Conservation (phyloP, 2,329 filamentous ascomycete species). For the Fusarium verticillioides region DNA sequence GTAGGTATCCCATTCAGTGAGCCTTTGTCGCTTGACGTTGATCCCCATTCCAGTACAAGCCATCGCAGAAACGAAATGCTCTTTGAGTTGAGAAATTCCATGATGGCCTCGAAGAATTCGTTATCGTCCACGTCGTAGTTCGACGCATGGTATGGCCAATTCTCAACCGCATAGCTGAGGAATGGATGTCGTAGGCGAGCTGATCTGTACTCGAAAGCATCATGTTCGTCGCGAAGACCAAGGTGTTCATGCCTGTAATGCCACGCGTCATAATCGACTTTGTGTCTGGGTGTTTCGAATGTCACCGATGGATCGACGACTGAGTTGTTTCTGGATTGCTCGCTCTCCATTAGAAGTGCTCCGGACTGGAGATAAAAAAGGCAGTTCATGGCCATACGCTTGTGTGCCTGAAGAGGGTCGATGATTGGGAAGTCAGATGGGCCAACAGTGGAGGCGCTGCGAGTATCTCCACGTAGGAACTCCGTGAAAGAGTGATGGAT, state of each 20-base stretch:
- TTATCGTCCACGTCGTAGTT: conserved; percentile 32
- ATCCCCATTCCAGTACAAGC: conserved; percentile 32
- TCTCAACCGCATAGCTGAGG: conserved; percentile 35
- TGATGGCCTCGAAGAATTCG: conserved; percentile 10
- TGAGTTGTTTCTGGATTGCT: background rate
- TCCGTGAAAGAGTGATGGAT: conserved; percentile 62
- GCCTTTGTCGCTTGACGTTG: conserved; percentile 2
- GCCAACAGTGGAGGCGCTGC: background rate
- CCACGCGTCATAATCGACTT: background rate
- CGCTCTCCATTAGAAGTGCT: conserved; percentile 17
- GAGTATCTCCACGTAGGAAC: conserved; percentile 50
- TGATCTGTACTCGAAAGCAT: conserved; percentile 21
- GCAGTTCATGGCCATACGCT: conserved; percentile 28
- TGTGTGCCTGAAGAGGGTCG: conserved; percentile 29
- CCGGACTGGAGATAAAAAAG: conserved; percentile 34
- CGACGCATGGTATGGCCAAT: conserved; percentile 39
- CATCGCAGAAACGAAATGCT: conserved; percentile 25
- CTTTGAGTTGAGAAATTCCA: conserved; percentile 5
- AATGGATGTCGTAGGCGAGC: conserved; percentile 36
- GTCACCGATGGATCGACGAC: background rate
- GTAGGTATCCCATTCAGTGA: conserved; percentile 25
- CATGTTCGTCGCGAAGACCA: background rate
- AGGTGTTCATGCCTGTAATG: background rate
- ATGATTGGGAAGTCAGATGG: conserved; percentile 30
- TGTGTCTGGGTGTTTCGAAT: background rate